phyloP scores from a whole-genome alignment of 768 basidiomycete species.

The Hygrophoropsis aurantiaca region DNA sequence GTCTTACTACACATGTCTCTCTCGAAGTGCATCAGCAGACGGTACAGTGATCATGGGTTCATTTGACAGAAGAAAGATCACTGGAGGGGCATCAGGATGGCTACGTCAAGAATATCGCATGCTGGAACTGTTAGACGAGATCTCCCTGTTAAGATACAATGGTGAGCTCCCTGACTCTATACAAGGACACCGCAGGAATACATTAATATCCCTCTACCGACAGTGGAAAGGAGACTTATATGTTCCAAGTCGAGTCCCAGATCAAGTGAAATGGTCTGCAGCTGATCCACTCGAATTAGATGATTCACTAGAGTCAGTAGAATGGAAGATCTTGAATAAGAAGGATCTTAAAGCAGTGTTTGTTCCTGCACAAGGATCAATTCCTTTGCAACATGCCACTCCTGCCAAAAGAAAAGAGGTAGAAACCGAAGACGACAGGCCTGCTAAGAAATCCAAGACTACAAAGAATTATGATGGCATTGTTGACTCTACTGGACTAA shows the following conservation, averaged over 20 bases:
- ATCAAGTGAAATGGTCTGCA: constrained; percentile 11
- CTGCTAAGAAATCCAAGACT: neutral
- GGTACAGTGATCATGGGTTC: constrained; percentile 30
- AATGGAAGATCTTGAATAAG: too few relatives aligned
- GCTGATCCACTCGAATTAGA: constrained; percentile 11
- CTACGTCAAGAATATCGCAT: too few relatives aligned
- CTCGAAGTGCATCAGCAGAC: constrained; percentile 23
- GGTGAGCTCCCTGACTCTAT: constrained; percentile 13
- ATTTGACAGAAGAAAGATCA: constrained; percentile 32
- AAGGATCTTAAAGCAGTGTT: too few relatives aligned
- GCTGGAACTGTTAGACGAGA: too few relatives aligned
- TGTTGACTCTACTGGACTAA: constrained; percentile 7
- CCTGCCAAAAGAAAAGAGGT: too few relatives aligned
- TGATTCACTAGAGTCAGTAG: too few relatives aligned
- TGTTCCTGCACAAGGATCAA: too few relatives aligned
- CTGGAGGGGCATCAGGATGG: too few relatives aligned
- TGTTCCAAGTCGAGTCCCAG: constrained; percentile 16
- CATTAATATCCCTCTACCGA: constrained; percentile 19
- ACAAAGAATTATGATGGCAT: neutral
- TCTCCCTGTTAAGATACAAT: constrained; percentile 21
- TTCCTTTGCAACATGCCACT: too few relatives aligned
- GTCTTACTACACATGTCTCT: constrained; percentile 31
- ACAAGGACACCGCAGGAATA: constrained; percentile 15
- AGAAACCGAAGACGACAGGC: neutral
- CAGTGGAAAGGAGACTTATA: too few relatives aligned